Conservation (phyloP, 192 early-diverging fungal species). For the Pecoramyces ruminantium region DNA sequence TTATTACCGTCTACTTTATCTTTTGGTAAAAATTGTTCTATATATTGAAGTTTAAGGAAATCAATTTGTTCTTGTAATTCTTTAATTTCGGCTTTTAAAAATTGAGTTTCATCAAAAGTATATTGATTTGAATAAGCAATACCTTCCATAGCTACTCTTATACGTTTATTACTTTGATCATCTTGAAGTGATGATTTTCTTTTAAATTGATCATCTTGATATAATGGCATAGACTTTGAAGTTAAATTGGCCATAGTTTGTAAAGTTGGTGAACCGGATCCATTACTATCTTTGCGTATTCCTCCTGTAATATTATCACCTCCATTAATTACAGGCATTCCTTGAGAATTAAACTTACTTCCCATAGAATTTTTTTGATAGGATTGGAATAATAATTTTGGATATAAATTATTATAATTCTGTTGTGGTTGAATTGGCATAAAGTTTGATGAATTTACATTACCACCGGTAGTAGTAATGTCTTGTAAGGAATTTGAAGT, state of each 20-base stretch:
- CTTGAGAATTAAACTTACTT: not conserved
- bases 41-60: not conserved
- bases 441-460: not conserved
- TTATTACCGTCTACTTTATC: not conserved
- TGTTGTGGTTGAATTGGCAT: not conserved
- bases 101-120: not conserved
- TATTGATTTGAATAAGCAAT: not conserved
- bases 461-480: not conserved
- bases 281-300: not conserved
- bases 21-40: not conserved
- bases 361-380: not conserved
- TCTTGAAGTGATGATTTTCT: not conserved
- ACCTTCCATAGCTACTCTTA: not conserved
- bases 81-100: not conserved
- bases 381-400: not conserved
- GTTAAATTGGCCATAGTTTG: not conserved
- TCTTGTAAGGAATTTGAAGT: not conserved
- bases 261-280: not conserved
- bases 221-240: not conserved
- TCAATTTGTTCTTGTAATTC: not conserved
- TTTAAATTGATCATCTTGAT: not conserved
- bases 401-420: not conserved
- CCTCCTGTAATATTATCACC: not conserved
- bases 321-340: not conserved
- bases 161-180: not conserved